phyloP scores from a whole-genome alignment of 768 basidiomycete species.

The Leccinum truebloodii region DNA sequence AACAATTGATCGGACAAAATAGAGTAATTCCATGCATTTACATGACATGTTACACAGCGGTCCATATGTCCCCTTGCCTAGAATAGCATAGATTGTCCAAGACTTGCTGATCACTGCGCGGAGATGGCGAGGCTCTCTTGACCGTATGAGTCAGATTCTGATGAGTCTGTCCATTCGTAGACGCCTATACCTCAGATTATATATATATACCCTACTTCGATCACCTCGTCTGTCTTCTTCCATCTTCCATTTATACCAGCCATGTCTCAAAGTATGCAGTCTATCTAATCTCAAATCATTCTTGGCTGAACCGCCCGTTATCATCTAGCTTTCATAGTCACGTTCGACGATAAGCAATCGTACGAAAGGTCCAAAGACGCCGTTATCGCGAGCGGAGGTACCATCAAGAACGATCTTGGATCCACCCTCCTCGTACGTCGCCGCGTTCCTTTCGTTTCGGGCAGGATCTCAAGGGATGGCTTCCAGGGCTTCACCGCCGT shows the following conservation, averaged over 20 bases:
- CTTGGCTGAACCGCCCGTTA: neutral
- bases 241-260: neutral
- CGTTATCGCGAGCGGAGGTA: neutral
- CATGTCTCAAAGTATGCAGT: conserved; percentile 17
- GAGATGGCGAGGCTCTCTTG: too few species aligned
- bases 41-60: too few species aligned
- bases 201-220: neutral
- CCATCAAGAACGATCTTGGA: conserved; percentile 17
- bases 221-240: neutral
- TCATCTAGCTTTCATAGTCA: conserved; percentile 14
- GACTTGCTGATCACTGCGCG: too few species aligned
- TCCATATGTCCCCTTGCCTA: too few species aligned
- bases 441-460: neutral
- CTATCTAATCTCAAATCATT: neutral
- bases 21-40: too few species aligned
- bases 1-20: too few species aligned
- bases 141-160: neutral
- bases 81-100: too few species aligned
- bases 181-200: neutral
- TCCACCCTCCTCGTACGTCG: neutral
- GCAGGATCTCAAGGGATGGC: neutral
- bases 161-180: neutral
- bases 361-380: conserved; percentile 18
- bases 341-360: neutral
- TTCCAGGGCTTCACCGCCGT: conserved; percentile 22